Percentiles rank a stretch among this genome's conserved stretches.
phyloP scores from a whole-genome alignment of 2,329 filamentous ascomycete species.

The Phialocephala sp. region DNA sequence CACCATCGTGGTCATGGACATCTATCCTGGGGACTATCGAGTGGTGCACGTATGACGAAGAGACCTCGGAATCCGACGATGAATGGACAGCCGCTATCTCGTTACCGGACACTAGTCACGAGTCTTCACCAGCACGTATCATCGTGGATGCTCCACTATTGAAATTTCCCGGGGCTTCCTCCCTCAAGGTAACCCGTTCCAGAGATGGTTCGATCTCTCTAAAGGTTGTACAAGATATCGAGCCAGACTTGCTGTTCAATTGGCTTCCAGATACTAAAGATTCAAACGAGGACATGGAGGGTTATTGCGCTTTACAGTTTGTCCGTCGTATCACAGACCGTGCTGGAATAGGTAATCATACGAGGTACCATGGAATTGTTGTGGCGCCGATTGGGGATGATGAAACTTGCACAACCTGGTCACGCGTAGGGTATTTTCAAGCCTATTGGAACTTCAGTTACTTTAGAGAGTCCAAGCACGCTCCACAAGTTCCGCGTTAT shows the following conservation, averaged over 20 bases:
- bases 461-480: too few relatives aligned
- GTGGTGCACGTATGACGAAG: not conserved
- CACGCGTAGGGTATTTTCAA: not conserved
- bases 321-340: not conserved
- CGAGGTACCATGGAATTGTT: not conserved
- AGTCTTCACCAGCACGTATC: not conserved
- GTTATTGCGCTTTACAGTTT: not conserved
- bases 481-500: too few relatives aligned
- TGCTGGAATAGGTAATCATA: not conserved
- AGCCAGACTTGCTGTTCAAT: not conserved
- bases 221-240: not conserved
- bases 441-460: not conserved
- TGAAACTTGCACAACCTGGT: not conserved
- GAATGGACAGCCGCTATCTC: not conserved
- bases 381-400: not conserved
- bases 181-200: not conserved
- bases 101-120: not conserved
- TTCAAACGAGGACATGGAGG: not conserved
- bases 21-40: not conserved
- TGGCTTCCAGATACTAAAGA: not conserved
- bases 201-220: not conserved
- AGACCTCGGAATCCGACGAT: not conserved
- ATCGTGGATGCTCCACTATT: not conserved
- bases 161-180: not conserved
- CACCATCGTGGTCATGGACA: not conserved